phyloP scores from a whole-genome alignment of 495 filamentous ascomycete genomes.

The Talaromyces proteolyticus region DNA sequence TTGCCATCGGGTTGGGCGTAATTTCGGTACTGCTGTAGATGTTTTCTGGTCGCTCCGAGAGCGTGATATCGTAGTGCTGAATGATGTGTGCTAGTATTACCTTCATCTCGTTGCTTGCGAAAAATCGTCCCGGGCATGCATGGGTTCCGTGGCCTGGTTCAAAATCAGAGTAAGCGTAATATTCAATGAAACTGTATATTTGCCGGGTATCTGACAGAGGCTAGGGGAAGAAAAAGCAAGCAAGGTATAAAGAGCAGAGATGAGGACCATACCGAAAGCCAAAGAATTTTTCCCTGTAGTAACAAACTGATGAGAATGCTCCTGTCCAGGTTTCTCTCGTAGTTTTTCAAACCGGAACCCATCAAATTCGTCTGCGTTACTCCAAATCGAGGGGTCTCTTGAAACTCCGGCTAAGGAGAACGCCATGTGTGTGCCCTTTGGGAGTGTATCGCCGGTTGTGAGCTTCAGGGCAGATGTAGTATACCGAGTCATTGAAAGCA shows the following conservation, averaged over 20 bases:
- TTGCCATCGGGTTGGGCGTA: neutral
- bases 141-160: conserved; percentile 27
- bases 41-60: conserved; percentile 9
- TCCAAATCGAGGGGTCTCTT: conserved; percentile 16
- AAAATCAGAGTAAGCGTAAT: neutral
- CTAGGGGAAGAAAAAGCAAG: conserved; percentile 5
- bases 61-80: conserved; percentile 47
- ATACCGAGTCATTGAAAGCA: conserved; percentile 24
- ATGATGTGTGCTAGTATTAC: conserved; percentile 47
- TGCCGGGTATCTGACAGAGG: conserved; percentile 13
- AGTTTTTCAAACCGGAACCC: conserved; percentile 26
- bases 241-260: neutral
- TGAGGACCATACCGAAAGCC: conserved; percentile 18
- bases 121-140: conserved; percentile 52
- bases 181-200: conserved; percentile 28
- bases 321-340: conserved; percentile 13
- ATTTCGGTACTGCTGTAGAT: neutral
- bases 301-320: conserved; percentile 10
- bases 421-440: conserved; percentile 7
- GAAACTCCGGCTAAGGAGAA: neutral
- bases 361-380: conserved; percentile 20
- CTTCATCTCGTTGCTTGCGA: conserved; percentile 49
- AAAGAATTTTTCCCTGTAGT: conserved; percentile 21
- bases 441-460: conserved; percentile 21
- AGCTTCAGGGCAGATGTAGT: conserved; percentile 14